Evolutionary conservation across 768 basidiomycete species (phyloP), one percentile per base, ranked within the genome.

Genomic region (Naganishia kalamii): DNA sequence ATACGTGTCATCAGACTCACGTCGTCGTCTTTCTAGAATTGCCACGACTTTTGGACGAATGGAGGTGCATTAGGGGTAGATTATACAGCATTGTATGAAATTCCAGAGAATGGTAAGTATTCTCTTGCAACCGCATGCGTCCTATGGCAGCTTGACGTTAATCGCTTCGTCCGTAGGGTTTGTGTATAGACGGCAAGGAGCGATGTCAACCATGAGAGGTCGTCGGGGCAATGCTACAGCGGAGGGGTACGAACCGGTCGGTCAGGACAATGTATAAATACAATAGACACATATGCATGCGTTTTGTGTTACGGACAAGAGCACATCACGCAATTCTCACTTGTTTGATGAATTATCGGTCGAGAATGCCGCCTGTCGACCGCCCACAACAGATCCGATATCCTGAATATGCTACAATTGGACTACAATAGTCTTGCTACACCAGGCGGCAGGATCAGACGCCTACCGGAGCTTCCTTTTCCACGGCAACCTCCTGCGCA

Each of bases 21-120:
- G 17, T 21, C 33, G 27, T 21, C 29, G 0, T 27, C 7, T 33
- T 37, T 15, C 7, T 65, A 78, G 78, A 78, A 78, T 54, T 79
- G 77, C 77, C 85, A 84, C 71, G 94, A 99, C 80, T 98, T 99
- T 78, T 99, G 94, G 94, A 85, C 85, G 52, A 84, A 84, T 63
- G 90, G 92, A 25, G 82, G 82, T 66, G 89, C 90, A 77, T 80
- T 94, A 27, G 90, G 90, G 2, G 89, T 99, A 49, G 87, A 93
- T 75, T 99, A 96, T 79, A 89, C 90, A 61, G 81, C 82, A 70
- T 75, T 96, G 75, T 94, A 93, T 79, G 90, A 92, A 78, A 85
- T 98, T 27, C 92, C 93, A 4, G 68, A 81, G 2, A 92, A 92
- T 74, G 92, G 92, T 54, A 4, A 40, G 54, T 57, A 30, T 8